phyloP scores from a whole-genome alignment of 31 red algal species.

The Odonthalia washingtoniensis region DNA sequence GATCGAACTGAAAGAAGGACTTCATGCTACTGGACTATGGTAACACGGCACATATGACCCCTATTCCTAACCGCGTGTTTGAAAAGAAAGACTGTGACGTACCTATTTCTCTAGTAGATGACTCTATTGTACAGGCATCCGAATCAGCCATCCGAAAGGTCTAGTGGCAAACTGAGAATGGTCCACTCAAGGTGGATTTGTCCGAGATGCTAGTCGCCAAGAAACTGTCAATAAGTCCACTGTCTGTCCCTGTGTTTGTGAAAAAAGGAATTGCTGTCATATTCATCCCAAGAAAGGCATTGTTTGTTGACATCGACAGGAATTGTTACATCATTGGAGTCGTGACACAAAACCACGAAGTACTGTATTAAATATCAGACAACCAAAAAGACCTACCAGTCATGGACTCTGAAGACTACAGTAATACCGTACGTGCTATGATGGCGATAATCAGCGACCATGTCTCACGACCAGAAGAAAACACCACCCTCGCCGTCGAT shows the following conservation, averaged over 20 bases:
- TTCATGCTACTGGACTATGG: constrained; percentile 25
- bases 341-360: neutral
- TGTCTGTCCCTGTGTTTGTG: constrained; percentile 19
- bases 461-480: neutral
- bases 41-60: constrained; percentile 25
- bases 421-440: neutral
- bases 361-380: constrained; percentile 36
- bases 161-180: neutral
- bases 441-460: constrained; percentile 5
- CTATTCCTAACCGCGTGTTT: neutral
- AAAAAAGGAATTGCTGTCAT: neutral
- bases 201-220: neutral
- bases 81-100: constrained; percentile 8
- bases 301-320: constrained; percentile 39
- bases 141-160: constrained; percentile 32
- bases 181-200: constrained; percentile 15
- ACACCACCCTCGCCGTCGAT: neutral
- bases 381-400: neutral
- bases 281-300: constrained; percentile 14
- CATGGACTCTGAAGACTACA: neutral
- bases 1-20: neutral
- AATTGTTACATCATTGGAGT: constrained; percentile 14
- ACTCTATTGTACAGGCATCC: constrained; percentile 25
- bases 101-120: constrained; percentile 29
- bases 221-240: constrained; percentile 12